A percentile compares a stretch with the other conserved stretches of the same genome.
phyloP scores from a whole-genome alignment of 768 basidiomycete species.

The Lactarius tabidus region DNA sequence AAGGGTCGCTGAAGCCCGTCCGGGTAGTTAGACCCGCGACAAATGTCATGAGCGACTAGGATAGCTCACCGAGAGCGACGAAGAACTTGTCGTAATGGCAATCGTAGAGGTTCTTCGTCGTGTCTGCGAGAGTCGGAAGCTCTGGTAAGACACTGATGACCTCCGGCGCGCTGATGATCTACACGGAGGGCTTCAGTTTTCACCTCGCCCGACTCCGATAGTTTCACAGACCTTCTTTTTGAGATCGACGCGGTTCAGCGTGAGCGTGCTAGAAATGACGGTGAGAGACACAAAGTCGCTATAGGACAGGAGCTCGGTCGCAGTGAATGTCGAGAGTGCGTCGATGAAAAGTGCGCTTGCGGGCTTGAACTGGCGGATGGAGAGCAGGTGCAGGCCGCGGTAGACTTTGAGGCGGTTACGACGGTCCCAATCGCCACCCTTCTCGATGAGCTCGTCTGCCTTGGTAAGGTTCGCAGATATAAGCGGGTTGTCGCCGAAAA shows the following conservation, averaged over 20 bases:
- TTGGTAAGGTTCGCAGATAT: constrained; percentile 68
- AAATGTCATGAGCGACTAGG: not conserved
- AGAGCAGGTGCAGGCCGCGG: constrained; percentile 76
- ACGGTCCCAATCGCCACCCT: constrained; percentile 98
- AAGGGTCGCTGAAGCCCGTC: constrained; percentile 58
- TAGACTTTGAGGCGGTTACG: constrained; percentile 97
- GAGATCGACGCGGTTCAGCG: constrained; percentile 75
- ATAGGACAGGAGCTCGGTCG: constrained; percentile 82
- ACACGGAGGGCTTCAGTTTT: constrained; percentile 5
- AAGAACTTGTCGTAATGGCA: constrained; percentile 96
- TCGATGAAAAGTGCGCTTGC: constrained; percentile 86
- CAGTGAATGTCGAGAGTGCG: constrained; percentile 91
- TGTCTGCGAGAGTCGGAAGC: constrained; percentile 74
- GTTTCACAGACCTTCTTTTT: constrained; percentile 77
- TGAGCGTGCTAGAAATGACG: constrained; percentile 73
- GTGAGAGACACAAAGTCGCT: constrained; percentile 87
- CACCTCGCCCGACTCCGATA: not conserved
- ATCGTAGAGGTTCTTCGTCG: constrained; percentile 84
- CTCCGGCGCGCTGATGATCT: constrained; percentile 86
- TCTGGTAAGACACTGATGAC: constrained; percentile 82
- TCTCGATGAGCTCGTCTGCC: constrained; percentile 87
- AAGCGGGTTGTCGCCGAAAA: constrained; percentile 75
- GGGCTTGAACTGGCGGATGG: constrained; percentile 87
- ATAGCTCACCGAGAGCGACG: constrained; percentile 65
- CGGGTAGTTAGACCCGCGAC: constrained; percentile 1